Percentiles rank a stretch among this genome's conserved stretches.
phyloP scores from a whole-genome alignment of 2,329 filamentous ascomycete genomes.

The Aspergillus pseudoglaucus region DNA sequence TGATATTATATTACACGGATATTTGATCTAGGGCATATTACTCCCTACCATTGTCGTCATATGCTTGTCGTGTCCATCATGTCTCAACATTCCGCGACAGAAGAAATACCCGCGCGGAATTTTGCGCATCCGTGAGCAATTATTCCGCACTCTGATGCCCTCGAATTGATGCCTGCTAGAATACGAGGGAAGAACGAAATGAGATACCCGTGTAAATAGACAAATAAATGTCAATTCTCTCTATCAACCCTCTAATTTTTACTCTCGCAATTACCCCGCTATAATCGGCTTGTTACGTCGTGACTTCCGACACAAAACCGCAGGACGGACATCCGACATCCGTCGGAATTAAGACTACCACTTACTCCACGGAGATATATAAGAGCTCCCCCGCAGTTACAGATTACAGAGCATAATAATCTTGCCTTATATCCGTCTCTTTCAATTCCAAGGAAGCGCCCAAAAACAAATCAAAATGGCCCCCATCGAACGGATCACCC shows the following conservation, averaged over 20 bases:
- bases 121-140: slow-evolving; percentile 1
- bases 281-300: no score
- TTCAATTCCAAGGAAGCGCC: neutral
- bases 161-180: neutral
- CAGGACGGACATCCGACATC: neutral
- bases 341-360: neutral
- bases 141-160: slow-evolving; percentile 7
- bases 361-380: no score
- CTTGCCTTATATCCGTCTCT: neutral
- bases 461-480: slow-evolving; percentile 21
- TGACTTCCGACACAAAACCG: neutral
- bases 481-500: slow-evolving; percentile 45
- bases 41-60: no score
- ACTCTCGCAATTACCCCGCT: no score
- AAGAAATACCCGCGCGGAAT: slow-evolving; percentile 8
- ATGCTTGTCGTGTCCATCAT: neutral
- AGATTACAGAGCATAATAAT: no score
- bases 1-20: no score
- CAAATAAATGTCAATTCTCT: neutral
- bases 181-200: slow-evolving; percentile 1
- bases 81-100: neutral
- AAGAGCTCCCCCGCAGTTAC: no score
- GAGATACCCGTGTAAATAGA: slow-evolving; percentile 4
- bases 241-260: no score
- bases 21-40: no score